A percentile compares a stretch with the other conserved stretches of the same genome.
These are phyloP conservation scores for Sordaria brevicollis DNA, from an alignment of 495 filamentous ascomycete genomes.

Conservation along the genomic window DNA sequence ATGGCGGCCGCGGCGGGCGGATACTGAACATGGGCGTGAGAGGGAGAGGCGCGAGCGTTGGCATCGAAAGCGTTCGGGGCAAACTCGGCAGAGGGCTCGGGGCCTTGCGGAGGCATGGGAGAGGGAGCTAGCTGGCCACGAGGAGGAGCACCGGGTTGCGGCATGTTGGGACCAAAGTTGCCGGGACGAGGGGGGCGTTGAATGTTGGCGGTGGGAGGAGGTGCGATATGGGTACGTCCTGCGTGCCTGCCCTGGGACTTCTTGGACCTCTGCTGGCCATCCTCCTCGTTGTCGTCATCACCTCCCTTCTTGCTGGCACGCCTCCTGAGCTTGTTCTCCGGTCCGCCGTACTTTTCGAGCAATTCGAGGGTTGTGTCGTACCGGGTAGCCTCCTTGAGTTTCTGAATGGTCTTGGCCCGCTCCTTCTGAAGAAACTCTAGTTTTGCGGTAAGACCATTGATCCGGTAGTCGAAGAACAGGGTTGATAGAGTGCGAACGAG, in stretches of 20 bases:
- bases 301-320: conserved; percentile 22
- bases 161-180: conserved; percentile 1
- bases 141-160: conserved; percentile 3
- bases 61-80: conserved; percentile 49
- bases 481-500: conserved; percentile 47
- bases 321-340: conserved; percentile 37
- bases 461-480: conserved; percentile 72
- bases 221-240: conserved; percentile 50
- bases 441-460: conserved; percentile 52
- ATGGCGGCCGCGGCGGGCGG: conserved; percentile 16
- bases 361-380: conserved; percentile 91
- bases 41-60: conserved; percentile 1
- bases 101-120: conserved; percentile 15
- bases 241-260: conserved; percentile 9
- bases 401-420: conserved; percentile 78
- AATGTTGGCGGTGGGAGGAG: conserved; percentile 86
- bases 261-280: conserved; percentile 8
- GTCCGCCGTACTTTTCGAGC: conserved; percentile 84
- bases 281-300: conserved; percentile 11
- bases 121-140: conserved; percentile 12
- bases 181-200: conserved; percentile 19
- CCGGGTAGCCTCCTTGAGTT: conserved; percentile 86
- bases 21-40: conserved; percentile 27
- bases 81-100: conserved; percentile 37
- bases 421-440: conserved; percentile 67